A percentile compares a stretch with the other conserved stretches of the same genome.
Conservation (phyloP, 208 protist species). For the Trypanosoma mega region DNA sequence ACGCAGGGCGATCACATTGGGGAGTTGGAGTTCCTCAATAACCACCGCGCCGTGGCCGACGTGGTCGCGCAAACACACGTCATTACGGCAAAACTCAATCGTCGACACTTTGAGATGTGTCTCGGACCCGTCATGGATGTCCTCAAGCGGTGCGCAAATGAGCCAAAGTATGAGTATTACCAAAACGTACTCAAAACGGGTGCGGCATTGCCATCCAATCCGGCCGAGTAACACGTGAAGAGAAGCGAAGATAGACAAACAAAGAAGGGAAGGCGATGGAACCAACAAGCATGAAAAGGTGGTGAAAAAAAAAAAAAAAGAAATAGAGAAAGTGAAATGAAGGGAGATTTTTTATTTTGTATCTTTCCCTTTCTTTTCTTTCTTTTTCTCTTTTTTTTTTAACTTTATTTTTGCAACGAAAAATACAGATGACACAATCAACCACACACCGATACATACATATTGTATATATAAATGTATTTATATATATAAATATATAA, state of each 20-base stretch:
- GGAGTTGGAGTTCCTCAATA: slow-evolving; percentile 91
- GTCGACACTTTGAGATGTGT: slow-evolving; percentile 92
- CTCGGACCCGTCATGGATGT: slow-evolving; percentile 90
- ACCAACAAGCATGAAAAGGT: not conserved
- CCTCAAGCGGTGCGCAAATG: slow-evolving; percentile 73
- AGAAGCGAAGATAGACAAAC: not conserved
- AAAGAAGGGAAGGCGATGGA: not conserved
- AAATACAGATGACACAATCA: slow-evolving; percentile 7
- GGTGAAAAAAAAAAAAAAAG: slow-evolving; percentile 5
- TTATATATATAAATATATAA: slow-evolving; percentile 15
- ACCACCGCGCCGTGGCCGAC: slow-evolving; percentile 85
- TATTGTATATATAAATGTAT: slow-evolving; percentile 10
- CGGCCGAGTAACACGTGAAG: not conserved
- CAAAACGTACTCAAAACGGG: slow-evolving; percentile 69
- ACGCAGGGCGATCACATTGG: slow-evolving; percentile 80
- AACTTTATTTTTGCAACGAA: slow-evolving; percentile 8
- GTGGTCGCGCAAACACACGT: slow-evolving; percentile 75
- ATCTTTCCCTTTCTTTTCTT: slow-evolving; percentile 14
- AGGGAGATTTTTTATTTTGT: slow-evolving; percentile 1
- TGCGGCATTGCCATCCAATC: slow-evolving; percentile 3
- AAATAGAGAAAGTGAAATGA: slow-evolving; percentile 1
- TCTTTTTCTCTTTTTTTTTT: slow-evolving; percentile 14
- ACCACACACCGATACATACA: not conserved
- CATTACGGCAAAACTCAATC: slow-evolving; percentile 87
- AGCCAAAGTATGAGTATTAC: slow-evolving; percentile 91